Evolutionary conservation across 495 filamentous ascomycete species (phyloP), one percentile per base, ranked within the genome.

Genomic region (Xylaria palmicola): DNA sequence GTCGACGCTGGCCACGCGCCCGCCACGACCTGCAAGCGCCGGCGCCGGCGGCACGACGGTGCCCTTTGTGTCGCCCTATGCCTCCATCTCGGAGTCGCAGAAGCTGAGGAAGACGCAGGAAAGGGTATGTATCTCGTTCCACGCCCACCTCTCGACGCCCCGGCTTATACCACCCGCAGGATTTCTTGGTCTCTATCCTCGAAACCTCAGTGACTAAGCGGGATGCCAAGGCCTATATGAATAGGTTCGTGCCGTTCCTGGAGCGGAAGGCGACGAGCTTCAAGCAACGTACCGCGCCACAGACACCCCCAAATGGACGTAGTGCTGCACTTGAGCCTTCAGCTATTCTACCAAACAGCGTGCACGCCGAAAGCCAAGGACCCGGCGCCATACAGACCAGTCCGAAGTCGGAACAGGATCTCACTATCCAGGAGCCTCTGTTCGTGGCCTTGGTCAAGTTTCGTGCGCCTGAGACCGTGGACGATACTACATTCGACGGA

Each of bases 361-460:
- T 49, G 32, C 32, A 59, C 40, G 55, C 62, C 34, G 65, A 68
- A n/a, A 10, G 63, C 54, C 50, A 22, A 27, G 37, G 45, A 12
- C 48, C 58, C 59, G 30, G 59, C 57, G 39, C 7, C n/a, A 9
- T 47, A 39, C 29, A 48, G 39, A 40, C 20, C 15, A 79, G 76
- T 17, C 84, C 87, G 4, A 90, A 89, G 69, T 70, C 87, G 17
- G 60, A 78, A 60, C 45, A 73, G 50, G 56, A 72, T 41, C 52
- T 62, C 50, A 59, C 67, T 20, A 67, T 67, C 30, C 73, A 62
- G 53, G 80, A 84, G 41, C 80, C 83, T 32, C 73, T 93, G 22
- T 92, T 97, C 72, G 76, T 96, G 32, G 92, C 94, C 10, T 71
- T 99, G 59, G 86, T 99, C 53, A 96, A 96, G 70, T 80, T 98